Percentiles rank a stretch among this genome's conserved stretches.
phyloP scores from a whole-genome alignment of 306 rosid genomes.

The Rubus parviflorus region DNA sequence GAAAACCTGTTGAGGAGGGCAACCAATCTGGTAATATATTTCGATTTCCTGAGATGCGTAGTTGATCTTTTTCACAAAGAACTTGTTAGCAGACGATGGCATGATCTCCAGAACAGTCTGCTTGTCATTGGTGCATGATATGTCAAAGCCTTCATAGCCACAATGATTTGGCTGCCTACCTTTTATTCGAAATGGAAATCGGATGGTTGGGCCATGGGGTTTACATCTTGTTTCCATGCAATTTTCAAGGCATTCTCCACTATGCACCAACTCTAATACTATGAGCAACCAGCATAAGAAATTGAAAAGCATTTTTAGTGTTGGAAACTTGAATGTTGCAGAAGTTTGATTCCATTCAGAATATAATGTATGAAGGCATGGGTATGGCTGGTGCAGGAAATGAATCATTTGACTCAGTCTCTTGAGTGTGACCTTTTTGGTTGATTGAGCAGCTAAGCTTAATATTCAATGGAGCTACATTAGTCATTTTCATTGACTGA shows the following conservation, averaged over 20 bases:
- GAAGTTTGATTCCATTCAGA: too few relatives aligned
- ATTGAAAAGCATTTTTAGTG: not conserved
- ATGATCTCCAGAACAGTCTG: constrained; percentile 32
- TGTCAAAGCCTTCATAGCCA: constrained; percentile 41
- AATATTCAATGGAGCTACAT: too few relatives aligned
- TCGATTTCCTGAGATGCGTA: constrained; percentile 33
- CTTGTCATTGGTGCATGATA: constrained; percentile 25
- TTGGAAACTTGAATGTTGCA: too few relatives aligned
- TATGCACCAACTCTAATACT: not conserved
- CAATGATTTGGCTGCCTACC: constrained; percentile 3
- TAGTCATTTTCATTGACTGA: too few relatives aligned
- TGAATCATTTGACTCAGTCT: too few relatives aligned
- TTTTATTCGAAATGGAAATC: constrained; percentile 43
- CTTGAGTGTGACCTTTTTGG: too few relatives aligned
- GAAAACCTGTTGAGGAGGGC: not conserved
- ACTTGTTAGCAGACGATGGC: not conserved
- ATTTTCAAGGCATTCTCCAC: not conserved
- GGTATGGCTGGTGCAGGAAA: too few relatives aligned
- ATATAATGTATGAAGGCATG: too few relatives aligned
- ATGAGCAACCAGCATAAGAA: not conserved
- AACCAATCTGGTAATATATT: constrained; percentile 2
- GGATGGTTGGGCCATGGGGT: constrained; percentile 4
- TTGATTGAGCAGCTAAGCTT: too few relatives aligned
- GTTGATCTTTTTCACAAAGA: constrained; percentile 28
- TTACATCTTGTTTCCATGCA: constrained; percentile 24